Conservation (phyloP, 495 filamentous ascomycete genomes). For the Letharia lupina region DNA sequence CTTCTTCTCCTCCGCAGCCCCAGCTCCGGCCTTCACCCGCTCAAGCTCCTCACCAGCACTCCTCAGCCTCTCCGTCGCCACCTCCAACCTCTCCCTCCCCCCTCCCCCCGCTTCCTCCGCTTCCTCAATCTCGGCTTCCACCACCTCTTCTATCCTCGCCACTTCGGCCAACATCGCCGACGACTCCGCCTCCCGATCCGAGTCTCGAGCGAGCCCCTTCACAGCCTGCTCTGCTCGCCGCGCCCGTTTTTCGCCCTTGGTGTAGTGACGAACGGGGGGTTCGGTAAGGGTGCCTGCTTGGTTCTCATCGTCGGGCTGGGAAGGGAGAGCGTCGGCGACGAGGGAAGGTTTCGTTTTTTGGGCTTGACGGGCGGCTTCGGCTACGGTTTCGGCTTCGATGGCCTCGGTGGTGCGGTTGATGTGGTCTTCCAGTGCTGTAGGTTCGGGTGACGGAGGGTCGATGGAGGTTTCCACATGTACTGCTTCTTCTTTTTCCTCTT, state of each 20-base stretch:
- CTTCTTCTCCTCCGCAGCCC: constrained; percentile 18
- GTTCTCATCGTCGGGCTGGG: no score
- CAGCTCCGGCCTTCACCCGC: constrained; percentile 15
- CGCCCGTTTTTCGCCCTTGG: not conserved
- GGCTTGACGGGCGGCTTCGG: not conserved
- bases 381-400: not conserved
- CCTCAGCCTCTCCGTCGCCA: not conserved
- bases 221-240: not conserved
- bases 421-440: not conserved
- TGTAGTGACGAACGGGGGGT: not conserved
- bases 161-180: constrained; percentile 68
- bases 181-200: constrained; percentile 88
- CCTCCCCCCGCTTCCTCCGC: not conserved
- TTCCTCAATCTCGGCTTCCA: not conserved
- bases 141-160: constrained; percentile 30
- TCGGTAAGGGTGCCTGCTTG: no score
- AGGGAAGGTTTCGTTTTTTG: not conserved
- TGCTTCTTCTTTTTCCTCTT: no score
- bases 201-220: no score
- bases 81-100: not conserved
- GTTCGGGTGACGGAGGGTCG: not conserved
- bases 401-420: not conserved
- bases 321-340: not conserved
- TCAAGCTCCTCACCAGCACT: not conserved
- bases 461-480: not conserved